Conservation (phyloP, 257 asterid species). For the Linaria vulgaris region DNA sequence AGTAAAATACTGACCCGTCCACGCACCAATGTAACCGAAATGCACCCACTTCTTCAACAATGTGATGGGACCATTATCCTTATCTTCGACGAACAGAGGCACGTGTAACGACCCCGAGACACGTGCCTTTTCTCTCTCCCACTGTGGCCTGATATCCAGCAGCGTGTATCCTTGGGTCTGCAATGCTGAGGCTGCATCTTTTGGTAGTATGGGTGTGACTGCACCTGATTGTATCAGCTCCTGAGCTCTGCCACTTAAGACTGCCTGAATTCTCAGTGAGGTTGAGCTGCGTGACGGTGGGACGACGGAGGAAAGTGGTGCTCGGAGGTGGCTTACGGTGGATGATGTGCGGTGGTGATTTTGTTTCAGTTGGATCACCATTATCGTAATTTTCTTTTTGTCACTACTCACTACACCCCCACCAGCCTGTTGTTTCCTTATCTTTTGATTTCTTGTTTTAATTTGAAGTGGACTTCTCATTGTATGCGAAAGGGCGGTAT, state of each 20-base stretch:
- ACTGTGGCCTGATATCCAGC: slow-evolving; percentile 84
- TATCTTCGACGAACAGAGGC: slow-evolving; percentile 80
- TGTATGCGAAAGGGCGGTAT: too few relatives aligned
- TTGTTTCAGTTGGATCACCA: slow-evolving; percentile 59
- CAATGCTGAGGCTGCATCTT: slow-evolving; percentile 68
- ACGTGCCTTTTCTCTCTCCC: slow-evolving; percentile 89
- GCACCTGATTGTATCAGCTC: slow-evolving; percentile 80
- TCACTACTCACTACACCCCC: too few relatives aligned
- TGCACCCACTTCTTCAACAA: slow-evolving; percentile 93
- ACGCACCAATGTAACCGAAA: slow-evolving; percentile 85
- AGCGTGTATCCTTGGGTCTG: slow-evolving; percentile 63
- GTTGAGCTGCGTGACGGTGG: slow-evolving; percentile 42
- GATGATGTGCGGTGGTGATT: slow-evolving; percentile 55
- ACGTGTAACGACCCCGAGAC: slow-evolving; percentile 78
- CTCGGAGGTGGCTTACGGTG: slow-evolving; percentile 28
- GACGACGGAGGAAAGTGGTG: slow-evolving; percentile 28
- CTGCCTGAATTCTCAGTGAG: slow-evolving; percentile 39
- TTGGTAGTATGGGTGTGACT: slow-evolving; percentile 60
- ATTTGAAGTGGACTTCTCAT: too few relatives aligned
- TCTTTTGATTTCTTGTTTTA: too few relatives aligned
- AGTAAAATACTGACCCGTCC: slow-evolving; percentile 89
- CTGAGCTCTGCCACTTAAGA: slow-evolving; percentile 49
- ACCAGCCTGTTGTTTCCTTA: too few relatives aligned
- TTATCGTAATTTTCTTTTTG: slow-evolving; percentile 11
- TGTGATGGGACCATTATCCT: slow-evolving; percentile 68